Evolutionary conservation across 371 early-diverging fungal species (phyloP).

Genomic region (Haplosporangium sp.): DNA sequence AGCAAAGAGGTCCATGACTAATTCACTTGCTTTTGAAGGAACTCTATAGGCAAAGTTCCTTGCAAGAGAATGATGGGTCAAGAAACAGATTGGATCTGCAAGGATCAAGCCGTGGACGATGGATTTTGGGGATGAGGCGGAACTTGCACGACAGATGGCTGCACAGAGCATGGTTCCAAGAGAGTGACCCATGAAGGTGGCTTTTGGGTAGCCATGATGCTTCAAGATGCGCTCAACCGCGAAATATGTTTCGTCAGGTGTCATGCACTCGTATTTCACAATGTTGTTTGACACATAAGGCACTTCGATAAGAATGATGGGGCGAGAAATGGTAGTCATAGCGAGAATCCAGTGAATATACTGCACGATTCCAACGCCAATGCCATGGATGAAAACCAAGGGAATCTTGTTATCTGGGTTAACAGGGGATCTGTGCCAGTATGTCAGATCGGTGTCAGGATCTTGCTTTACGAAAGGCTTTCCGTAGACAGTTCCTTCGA

Average conservation of each 20-base stretch:
- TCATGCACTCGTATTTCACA: conserved; percentile 62
- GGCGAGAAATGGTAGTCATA: conserved; percentile 60
- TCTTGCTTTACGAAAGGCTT: conserved; percentile 23
- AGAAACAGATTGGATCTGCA: conserved; percentile 78
- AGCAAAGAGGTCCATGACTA: conserved; percentile 73
- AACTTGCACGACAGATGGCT: conserved; percentile 64
- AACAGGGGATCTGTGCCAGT: conserved; percentile 60
- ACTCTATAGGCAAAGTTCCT: conserved; percentile 76
- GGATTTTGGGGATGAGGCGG: conserved; percentile 58
- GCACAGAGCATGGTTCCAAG: conserved; percentile 73
- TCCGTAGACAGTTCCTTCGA: conserved; percentile 59
- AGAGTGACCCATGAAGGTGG: conserved; percentile 78
- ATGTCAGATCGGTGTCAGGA: conserved; percentile 54
- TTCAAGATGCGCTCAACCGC: conserved; percentile 73
- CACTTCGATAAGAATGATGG: conserved; percentile 75
- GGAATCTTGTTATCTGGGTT: conserved; percentile 64
- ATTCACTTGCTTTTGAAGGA: conserved; percentile 72
- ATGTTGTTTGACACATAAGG: conserved; percentile 79
- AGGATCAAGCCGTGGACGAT: conserved; percentile 67
- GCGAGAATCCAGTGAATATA: conserved; percentile 66
- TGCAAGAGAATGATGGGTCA: conserved; percentile 75
- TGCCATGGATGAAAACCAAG: conserved; percentile 80
- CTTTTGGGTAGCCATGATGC: conserved; percentile 64
- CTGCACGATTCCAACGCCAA: conserved; percentile 73
- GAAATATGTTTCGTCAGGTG: conserved; percentile 68